Evolutionary conservation across 2,329 filamentous ascomycete species (phyloP), one percentile per base, ranked within the genome.

Genomic region (Alternaria ventricosa): DNA sequence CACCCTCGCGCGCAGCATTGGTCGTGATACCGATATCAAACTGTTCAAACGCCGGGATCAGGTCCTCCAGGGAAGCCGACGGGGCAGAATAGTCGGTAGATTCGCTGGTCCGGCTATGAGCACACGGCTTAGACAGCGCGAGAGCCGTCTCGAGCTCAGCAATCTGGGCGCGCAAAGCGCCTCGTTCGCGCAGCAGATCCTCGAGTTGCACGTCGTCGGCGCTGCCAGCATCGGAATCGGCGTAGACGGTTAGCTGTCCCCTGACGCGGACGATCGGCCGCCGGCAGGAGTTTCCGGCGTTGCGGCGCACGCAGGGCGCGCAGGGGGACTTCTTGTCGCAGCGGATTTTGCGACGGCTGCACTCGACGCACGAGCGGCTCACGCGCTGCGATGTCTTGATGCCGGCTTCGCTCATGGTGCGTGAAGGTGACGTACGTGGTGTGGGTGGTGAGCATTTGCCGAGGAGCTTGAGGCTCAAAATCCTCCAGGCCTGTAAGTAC

Each of bases 271-370:
- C 60, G 44, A 66, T 66, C 15, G 64, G 61, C 12, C 64, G 28
- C 28, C 57, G 60, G 36, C 64, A 66, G 27, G 60, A 61, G 36
- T 66, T 61, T 25, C 57, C 61, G 44, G 49, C 64, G 46, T 66
- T 66, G 3, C 64, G 54, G 43, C 57, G 61, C 12, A 66, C 57
- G 23, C 57, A 66, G 9, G 61, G 64, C 33, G 57, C 53, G 36
- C 57, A 64, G 15, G 64, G 64, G 27, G 51, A 61, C 22, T 66
- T 66, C 45, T 64, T 66, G 53, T 66, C 64, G 57, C 64, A 66
- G 36, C 57, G 63, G 61, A 64, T 66, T 47, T 64, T 66, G 28
- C 63, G 63, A 25, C 63, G 60, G 28, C 63, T 55, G 41, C 63
- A 66, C 36, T 66, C 64, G 46, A 60, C 49, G 33, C 64, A 66